Evolutionary conservation across 495 filamentous ascomycete species (phyloP).

Genomic region (Xylaria sp.): DNA sequence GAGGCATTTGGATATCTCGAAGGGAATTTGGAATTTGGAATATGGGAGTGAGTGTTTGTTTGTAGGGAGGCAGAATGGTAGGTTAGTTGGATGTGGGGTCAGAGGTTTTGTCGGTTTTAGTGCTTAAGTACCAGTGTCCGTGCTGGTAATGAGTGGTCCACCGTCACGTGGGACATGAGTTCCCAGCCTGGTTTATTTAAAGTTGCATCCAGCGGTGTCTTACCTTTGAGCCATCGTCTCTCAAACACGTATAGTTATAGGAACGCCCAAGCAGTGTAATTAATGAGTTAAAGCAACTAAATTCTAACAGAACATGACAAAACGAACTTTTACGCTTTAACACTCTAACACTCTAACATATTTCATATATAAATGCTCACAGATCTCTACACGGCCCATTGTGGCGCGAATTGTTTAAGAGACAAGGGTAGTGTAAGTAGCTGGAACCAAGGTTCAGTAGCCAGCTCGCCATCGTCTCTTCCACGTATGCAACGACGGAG

Average conservation of each 20-base stretch:
- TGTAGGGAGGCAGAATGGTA: background rate
- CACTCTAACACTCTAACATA: too few relatives aligned
- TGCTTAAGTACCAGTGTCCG: background rate
- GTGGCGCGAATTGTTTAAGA: background rate
- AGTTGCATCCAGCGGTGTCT: too few relatives aligned
- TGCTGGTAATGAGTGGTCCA: too few relatives aligned
- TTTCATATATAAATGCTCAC: background rate
- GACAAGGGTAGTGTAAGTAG: background rate
- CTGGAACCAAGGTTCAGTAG: background rate
- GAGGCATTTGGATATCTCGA: slow-evolving; percentile 1
- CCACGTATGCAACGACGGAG: background rate
- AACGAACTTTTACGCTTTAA: background rate
- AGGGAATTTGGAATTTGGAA: background rate
- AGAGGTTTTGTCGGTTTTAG: background rate
- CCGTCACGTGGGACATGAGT: too few relatives aligned
- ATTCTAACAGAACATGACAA: background rate
- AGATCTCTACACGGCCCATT: background rate
- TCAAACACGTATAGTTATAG: too few relatives aligned
- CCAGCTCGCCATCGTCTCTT: background rate
- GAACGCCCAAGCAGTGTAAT: too few relatives aligned
- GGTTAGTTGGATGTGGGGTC: background rate
- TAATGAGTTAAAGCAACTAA: background rate
- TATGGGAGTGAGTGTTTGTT: background rate
- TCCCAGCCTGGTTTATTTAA: too few relatives aligned
- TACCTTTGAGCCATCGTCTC: too few relatives aligned